Percentiles rank a stretch among this genome's conserved stretches.
These are phyloP conservation scores for Violaceomyces palustris DNA, from an alignment of 1,284 basidiomycete species.

Conservation along the genomic window DNA sequence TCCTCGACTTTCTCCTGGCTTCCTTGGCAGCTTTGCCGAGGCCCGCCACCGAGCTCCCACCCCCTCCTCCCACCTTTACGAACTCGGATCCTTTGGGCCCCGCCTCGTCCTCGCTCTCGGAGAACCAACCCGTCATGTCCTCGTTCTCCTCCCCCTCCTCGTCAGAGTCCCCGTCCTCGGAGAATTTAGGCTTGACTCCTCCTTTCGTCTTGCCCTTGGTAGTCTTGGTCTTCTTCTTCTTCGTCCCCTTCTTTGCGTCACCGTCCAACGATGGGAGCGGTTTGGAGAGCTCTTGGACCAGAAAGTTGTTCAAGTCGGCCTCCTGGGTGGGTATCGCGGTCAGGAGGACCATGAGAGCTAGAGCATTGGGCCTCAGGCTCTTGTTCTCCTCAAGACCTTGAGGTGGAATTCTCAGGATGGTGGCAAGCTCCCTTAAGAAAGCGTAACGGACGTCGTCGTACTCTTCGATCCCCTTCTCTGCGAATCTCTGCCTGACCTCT, in stretches of 20 bases:
- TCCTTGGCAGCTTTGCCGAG: slow-evolving; percentile 11
- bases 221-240: slow-evolving; percentile 15
- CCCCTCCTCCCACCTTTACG: slow-evolving; percentile 7
- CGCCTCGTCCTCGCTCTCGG: slow-evolving; percentile 49
- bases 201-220: slow-evolving; percentile 20
- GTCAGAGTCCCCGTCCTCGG: slow-evolving; percentile 46
- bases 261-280: slow-evolving; percentile 1
- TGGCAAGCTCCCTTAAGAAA: slow-evolving; percentile 73
- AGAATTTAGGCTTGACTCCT: slow-evolving; percentile 24
- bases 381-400: slow-evolving; percentile 18
- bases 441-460: slow-evolving; percentile 80
- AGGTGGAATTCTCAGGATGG: slow-evolving; percentile 19
- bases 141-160: slow-evolving; percentile 52
- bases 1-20: slow-evolving; percentile 34
- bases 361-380: slow-evolving; percentile 61
- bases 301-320: slow-evolving; percentile 77
- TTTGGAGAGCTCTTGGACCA: slow-evolving; percentile 58
- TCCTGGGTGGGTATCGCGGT: slow-evolving; percentile 73
- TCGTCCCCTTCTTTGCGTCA: slow-evolving; percentile 17
- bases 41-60: slow-evolving; percentile 11
- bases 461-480: slow-evolving; percentile 37
- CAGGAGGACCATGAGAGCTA: slow-evolving; percentile 71
- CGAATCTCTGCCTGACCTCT: slow-evolving; percentile 38
- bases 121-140: slow-evolving; percentile 57
- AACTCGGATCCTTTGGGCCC: slow-evolving; percentile 23